Evolutionary conservation across 2,329 filamentous ascomycete species (phyloP), one percentile per base, ranked within the genome.

Genomic region (Pyricularia grisea): DNA sequence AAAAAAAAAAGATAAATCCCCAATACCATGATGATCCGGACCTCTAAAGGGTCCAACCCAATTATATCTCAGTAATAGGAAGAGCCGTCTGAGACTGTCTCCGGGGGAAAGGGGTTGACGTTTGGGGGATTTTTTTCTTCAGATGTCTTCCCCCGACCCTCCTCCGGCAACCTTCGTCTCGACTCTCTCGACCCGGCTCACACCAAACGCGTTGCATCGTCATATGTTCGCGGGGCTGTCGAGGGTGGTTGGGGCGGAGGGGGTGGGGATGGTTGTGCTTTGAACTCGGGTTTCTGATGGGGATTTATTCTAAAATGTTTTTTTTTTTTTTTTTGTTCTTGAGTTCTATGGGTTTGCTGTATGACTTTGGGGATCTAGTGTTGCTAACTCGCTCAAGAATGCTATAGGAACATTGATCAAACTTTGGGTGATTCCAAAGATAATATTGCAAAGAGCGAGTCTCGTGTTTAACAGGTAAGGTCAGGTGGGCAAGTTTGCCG

Each of bases 41-140:
- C 73, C 74, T 71, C 71, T 68, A 68, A 61, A 68, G 31, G 71
- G 77, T 78, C 74, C 75, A 75, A 76, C 67, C 67, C 67, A 68
- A 66, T 36, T 11, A 61, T 14, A 67, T 75, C 71, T 74, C 70
- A 70, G n/a, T 70, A 73, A 73, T 77, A 80, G 78, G 78, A 80
- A 80, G 78, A 80, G 78, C 78, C 78, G 78, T 80, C 77, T 80
- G 78, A 80, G 78, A 77, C 76, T 72, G 71, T 72, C 73, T 70
- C 71, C 72, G 72, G 67, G 67, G 67, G 17, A 70, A 50, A 58
- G 10, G 10, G 23, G 58, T 17, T 1, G n/a, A 4, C 10, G 25
- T 25, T 61, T 12, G 58, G 58, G 11, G n/a, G n/a, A n/a, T n/a
- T n/a, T 23, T 61, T 23, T 3, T 61, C 27, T 23, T n/a, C 42